phyloP scores from a whole-genome alignment of 305 asterid species.

The Andrographis paniculata region DNA sequence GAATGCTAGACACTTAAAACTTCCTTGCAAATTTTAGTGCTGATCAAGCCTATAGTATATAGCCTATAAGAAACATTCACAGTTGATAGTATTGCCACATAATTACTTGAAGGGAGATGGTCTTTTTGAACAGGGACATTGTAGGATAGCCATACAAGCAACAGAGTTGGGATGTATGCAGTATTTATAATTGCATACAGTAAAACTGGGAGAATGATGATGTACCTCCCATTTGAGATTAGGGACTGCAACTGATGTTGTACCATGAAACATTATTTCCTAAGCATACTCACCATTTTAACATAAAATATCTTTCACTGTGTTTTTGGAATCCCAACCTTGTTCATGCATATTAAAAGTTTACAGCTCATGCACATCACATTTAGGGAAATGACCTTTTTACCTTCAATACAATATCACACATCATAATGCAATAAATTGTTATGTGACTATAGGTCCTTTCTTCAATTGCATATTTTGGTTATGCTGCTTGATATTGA shows the following conservation, averaged over 20 bases:
- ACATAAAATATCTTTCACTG: too few species aligned
- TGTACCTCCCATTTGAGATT: background rate
- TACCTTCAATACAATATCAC: too few species aligned
- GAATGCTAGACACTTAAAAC: background rate
- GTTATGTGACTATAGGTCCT: too few species aligned
- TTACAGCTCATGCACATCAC: too few species aligned
- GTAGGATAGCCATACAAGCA: background rate
- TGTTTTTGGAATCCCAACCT: too few species aligned
- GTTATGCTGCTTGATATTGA: too few species aligned
- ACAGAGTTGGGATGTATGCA: background rate
- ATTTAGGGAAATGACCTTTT: too few species aligned
- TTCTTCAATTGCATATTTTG: too few species aligned
- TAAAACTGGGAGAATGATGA: too few species aligned
- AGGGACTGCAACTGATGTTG: background rate
- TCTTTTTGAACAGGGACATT: slow-evolving; percentile 1
- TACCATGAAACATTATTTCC: background rate
- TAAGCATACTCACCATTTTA: too few species aligned
- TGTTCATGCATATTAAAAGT: slow-evolving; percentile 10
- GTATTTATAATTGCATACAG: background rate
- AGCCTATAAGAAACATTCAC: background rate
- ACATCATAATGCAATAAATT: too few species aligned
- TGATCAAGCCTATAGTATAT: background rate
- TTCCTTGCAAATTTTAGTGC: background rate
- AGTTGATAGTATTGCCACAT: background rate
- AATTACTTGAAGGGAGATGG: background rate